Evolutionary conservation across 805 yeast species (phyloP).

Genomic region (Danielia reshetovae): DNA sequence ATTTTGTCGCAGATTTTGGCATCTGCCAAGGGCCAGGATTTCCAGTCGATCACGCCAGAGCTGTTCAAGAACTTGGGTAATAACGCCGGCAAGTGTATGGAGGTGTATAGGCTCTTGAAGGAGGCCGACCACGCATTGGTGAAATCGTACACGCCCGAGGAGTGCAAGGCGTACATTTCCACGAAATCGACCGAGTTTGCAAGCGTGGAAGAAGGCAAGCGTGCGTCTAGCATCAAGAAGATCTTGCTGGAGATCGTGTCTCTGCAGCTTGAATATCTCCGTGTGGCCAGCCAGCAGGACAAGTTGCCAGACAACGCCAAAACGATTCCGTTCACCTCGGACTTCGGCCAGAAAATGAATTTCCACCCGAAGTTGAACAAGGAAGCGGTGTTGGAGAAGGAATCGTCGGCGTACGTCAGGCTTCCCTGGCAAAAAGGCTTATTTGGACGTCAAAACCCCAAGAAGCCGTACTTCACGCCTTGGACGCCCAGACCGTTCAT

Average conservation of each 20-base stretch:
- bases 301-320: slow-evolving; percentile 26
- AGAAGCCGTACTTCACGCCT: slow-evolving; percentile 88
- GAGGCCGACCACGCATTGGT: slow-evolving; percentile 26
- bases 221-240: slow-evolving; percentile 32
- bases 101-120: slow-evolving; percentile 25
- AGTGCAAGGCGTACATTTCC: slow-evolving; percentile 23
- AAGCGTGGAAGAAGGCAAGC: slow-evolving; percentile 26
- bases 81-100: slow-evolving; percentile 35
- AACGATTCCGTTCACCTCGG: slow-evolving; percentile 25
- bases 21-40: slow-evolving; percentile 23
- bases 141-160: slow-evolving; percentile 14
- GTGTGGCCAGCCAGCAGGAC: slow-evolving; percentile 23
- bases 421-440: slow-evolving; percentile 80
- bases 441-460: slow-evolving; percentile 75
- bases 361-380: slow-evolving; percentile 38
- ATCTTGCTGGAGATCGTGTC: slow-evolving; percentile 34
- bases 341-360: slow-evolving; percentile 22
- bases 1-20: slow-evolving; percentile 43
- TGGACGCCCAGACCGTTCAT: slow-evolving; percentile 94
- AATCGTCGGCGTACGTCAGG: slow-evolving; percentile 43
- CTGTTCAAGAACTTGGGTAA: slow-evolving; percentile 14
- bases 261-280: slow-evolving; percentile 29
- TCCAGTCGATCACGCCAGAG: slow-evolving; percentile 15
- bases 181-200: slow-evolving; percentile 34
- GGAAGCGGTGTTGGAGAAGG: slow-evolving; percentile 49